These are phyloP conservation scores for Aspergillus aculeatinus DNA, from an alignment of 2,329 filamentous ascomycete genomes.

Conservation along the genomic window DNA sequence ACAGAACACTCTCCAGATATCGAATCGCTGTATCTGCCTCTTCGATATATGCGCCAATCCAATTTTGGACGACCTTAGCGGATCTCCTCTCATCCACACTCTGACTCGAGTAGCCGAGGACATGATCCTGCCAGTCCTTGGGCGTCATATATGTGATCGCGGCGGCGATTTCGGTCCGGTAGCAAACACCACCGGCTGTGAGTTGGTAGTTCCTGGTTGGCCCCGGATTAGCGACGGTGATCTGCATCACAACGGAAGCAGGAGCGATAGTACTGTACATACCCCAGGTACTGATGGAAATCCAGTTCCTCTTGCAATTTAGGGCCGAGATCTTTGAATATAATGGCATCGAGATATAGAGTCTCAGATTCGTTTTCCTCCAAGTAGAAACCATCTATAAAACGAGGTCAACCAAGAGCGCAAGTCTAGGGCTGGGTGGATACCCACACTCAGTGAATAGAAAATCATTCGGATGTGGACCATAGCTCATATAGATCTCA, in stretches of 20 bases:
- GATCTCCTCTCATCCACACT: conserved; percentile 33
- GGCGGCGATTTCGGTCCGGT: conserved; percentile 45
- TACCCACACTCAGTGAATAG: conserved; percentile 44
- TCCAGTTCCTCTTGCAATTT: conserved; percentile 35
- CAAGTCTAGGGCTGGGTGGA: too few relatives aligned
- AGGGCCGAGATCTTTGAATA: conserved; percentile 33
- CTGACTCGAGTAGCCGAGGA: conserved; percentile 36
- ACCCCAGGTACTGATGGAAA: conserved; percentile 43
- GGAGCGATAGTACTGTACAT: conserved; percentile 11
- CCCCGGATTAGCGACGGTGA: background rate
- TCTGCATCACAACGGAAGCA: background rate
- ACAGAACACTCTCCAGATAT: conserved; percentile 18
- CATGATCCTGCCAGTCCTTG: conserved; percentile 40
- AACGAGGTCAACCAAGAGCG: conserved; percentile 1
- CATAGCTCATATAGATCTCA: conserved; percentile 47
- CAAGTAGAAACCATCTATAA: conserved; percentile 44
- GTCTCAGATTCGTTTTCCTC: conserved; percentile 41
- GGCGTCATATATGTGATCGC: conserved; percentile 41
- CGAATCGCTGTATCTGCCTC: conserved; percentile 34
- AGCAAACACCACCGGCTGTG: conserved; percentile 40
- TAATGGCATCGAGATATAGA: conserved; percentile 44
- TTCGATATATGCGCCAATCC: conserved; percentile 35
- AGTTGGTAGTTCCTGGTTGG: conserved; percentile 42
- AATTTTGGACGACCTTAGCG: conserved; percentile 34
- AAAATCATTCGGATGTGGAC: conserved; percentile 45